phyloP scores from a whole-genome alignment of 2,329 filamentous ascomycete species.

The Xylaria sp. region DNA sequence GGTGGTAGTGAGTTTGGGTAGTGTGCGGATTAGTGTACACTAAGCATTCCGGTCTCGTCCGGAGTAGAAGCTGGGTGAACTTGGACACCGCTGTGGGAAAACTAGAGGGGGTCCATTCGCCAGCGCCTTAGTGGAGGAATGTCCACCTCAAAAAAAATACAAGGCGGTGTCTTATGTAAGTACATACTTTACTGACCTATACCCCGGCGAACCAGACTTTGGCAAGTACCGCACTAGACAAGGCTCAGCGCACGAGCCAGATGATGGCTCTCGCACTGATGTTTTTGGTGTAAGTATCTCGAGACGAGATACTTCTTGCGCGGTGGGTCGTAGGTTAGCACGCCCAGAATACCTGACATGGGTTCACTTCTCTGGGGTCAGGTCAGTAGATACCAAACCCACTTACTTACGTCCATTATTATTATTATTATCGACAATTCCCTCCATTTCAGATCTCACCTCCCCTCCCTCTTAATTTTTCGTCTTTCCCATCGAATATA shows the following conservation, averaged over 20 bases:
- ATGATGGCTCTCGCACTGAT: no score
- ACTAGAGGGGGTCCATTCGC: not conserved
- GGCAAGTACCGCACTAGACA: not conserved
- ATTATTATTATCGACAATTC: conserved; percentile 27
- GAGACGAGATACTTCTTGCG: no score
- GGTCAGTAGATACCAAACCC: not conserved
- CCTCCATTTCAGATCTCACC: conserved; percentile 6
- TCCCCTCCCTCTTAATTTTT: not conserved
- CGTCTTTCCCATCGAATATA: conserved; percentile 24
- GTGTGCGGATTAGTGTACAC: conserved; percentile 1
- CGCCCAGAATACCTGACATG: no score
- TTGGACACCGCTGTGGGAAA: conserved; percentile 15
- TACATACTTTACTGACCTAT: no score
- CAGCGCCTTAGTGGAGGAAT: not conserved
- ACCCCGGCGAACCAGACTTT: no score
- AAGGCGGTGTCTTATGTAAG: not conserved
- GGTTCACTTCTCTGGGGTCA: no score
- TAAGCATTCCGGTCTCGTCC: conserved; percentile 19
- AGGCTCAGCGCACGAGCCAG: no score
- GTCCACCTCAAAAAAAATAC: not conserved
- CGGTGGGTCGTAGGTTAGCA: no score
- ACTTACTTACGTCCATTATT: conserved; percentile 25
- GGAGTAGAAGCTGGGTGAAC: conserved; percentile 3
- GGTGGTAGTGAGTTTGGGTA: not conserved
- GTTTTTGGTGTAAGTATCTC: no score